Evolutionary conservation across 176 grass and related monocot genomes (phyloP).

Genomic region (Secale cereale): DNA sequence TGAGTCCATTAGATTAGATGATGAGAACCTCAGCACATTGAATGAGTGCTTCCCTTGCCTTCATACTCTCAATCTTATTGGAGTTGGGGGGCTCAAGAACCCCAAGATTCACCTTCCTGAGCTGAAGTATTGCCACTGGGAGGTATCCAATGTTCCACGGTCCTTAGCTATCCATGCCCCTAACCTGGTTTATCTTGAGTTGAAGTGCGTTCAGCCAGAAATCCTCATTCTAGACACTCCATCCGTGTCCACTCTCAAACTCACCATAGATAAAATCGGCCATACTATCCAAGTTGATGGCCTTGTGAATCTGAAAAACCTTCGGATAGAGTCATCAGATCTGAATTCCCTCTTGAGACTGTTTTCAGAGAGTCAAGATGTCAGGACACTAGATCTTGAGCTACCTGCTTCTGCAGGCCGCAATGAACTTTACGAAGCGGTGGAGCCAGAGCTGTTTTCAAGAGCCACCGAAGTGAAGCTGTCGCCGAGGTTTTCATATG

Average conservation of each 20-base stretch:
- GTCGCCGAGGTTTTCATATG: constrained; percentile 39
- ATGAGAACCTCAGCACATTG: constrained; percentile 62
- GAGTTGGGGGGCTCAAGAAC: constrained; percentile 63
- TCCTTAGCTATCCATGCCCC: constrained; percentile 50
- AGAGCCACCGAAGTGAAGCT: constrained; percentile 49
- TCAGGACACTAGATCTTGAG: constrained; percentile 48
- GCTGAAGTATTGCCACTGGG: constrained; percentile 54
- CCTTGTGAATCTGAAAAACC: constrained; percentile 40
- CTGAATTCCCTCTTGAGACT: constrained; percentile 27
- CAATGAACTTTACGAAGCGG: constrained; percentile 30
- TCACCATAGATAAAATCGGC: constrained; percentile 46
- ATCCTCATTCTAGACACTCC: constrained; percentile 54
- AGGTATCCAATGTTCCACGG: constrained; percentile 54
- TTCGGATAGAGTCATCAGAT: constrained; percentile 48
- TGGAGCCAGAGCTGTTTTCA: constrained; percentile 31
- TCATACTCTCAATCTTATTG: constrained; percentile 61
- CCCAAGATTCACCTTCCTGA: constrained; percentile 63
- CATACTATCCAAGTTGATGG: constrained; percentile 22
- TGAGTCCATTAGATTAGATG: constrained; percentile 67
- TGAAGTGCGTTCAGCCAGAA: constrained; percentile 62
- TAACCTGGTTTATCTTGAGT: constrained; percentile 55
- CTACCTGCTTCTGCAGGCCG: constrained; percentile 17
- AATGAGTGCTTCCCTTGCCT: constrained; percentile 82
- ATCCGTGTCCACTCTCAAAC: constrained; percentile 44
- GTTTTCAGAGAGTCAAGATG: constrained; percentile 6